Conservation (phyloP, 345 rosid species). For the Corymbia maculata region DNA sequence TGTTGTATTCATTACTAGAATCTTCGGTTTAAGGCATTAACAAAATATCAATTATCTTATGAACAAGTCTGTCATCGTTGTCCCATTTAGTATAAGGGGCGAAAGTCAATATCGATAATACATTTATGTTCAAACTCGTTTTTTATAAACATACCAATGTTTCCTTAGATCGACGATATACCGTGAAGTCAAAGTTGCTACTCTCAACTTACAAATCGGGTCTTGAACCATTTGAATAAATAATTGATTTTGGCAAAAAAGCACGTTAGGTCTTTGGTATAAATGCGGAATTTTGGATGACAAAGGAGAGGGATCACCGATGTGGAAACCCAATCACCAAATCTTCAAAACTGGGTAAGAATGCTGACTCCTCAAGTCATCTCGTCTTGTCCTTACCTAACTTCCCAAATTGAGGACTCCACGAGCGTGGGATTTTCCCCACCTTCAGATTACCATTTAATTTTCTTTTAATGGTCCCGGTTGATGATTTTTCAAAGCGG, state of each 20-base stretch:
- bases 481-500: not conserved
- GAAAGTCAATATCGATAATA: not conserved
- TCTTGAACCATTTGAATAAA: not conserved
- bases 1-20: not conserved
- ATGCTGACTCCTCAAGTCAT: not conserved
- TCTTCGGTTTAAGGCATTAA: not conserved
- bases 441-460: not conserved
- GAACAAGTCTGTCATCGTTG: not conserved
- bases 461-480: not conserved
- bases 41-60: rapidly evolving
- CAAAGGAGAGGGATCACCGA: not conserved
- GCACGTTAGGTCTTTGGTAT: no score
- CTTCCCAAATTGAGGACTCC: not conserved
- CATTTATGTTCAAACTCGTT: not conserved
- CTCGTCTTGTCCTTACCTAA: not conserved
- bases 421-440: not conserved
- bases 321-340: not conserved
- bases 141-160: not conserved
- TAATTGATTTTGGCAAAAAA: not conserved
- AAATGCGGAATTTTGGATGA: not conserved
- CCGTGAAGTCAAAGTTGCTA: not conserved
- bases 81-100: not conserved
- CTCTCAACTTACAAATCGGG: not conserved
- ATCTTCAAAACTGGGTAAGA: not conserved
- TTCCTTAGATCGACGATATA: not conserved